Conservation (phyloP, 2,329 filamentous ascomycete species). For the Curvularia sp. region DNA sequence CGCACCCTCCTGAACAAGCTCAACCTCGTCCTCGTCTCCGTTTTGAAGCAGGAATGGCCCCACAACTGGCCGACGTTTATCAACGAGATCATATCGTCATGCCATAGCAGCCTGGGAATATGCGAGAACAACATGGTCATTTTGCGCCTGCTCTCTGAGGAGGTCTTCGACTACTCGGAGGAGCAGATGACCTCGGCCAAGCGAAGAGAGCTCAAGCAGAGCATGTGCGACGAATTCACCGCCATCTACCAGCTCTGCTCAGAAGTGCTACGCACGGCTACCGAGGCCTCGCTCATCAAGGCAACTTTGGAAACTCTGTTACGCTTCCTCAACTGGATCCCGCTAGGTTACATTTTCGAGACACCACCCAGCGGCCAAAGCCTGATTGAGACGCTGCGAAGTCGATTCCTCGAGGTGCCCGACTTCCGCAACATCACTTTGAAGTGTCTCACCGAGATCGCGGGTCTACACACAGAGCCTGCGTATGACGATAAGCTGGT, state of each 20-base stretch:
- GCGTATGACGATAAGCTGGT: slow-evolving; percentile 95
- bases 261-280: slow-evolving; percentile 89
- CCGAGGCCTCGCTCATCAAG: slow-evolving; percentile 87
- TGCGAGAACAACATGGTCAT: slow-evolving; percentile 99
- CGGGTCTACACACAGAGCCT: slow-evolving; percentile 84
- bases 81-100: slow-evolving; percentile 98
- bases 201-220: slow-evolving; percentile 94
- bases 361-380: slow-evolving; percentile 68
- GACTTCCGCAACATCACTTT: slow-evolving; percentile 97
- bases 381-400: slow-evolving; percentile 92
- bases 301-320: slow-evolving; percentile 96
- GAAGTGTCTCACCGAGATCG: slow-evolving; percentile 97
- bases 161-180: slow-evolving; percentile 98
- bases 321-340: slow-evolving; percentile 99
- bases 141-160: slow-evolving; percentile 90
- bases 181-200: slow-evolving; percentile 99
- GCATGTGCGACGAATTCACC: slow-evolving; percentile 98
- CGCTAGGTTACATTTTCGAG: slow-evolving; percentile 97
- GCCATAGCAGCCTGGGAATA: slow-evolving; percentile 92
- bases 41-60: slow-evolving; percentile 99
- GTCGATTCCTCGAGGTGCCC: slow-evolving; percentile 87
- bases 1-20: slow-evolving; percentile 96
- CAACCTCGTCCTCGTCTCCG: slow-evolving; percentile 94
- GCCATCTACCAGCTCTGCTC: slow-evolving; percentile 98
- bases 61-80: slow-evolving; percentile 99